Evolutionary conservation across 257 asterid genomes (phyloP).

Genomic region (Solanum lignicaule): DNA sequence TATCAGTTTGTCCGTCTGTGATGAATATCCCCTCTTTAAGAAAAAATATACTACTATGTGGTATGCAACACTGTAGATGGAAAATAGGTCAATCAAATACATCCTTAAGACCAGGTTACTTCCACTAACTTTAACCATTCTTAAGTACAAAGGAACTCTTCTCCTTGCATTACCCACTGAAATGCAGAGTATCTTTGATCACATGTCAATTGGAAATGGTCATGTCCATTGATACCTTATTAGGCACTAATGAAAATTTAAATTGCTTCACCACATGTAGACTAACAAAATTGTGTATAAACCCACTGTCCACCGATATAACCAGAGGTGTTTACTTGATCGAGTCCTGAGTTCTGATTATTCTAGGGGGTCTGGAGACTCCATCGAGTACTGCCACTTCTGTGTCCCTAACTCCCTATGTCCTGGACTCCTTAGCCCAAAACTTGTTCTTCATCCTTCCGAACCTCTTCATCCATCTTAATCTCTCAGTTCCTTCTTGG

Average conservation of each 20-base stretch:
- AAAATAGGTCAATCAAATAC: not conserved
- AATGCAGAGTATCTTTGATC: not conserved
- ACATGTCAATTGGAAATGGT: not conserved
- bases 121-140: not conserved
- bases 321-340: not conserved
- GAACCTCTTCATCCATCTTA: not conserved
- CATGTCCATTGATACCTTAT: not conserved
- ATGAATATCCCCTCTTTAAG: not conserved
- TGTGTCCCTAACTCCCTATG: not conserved
- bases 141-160: not conserved
- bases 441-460: not conserved
- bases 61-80: not conserved
- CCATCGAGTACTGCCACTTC: not conserved
- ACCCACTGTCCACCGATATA: not conserved
- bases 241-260: not conserved
- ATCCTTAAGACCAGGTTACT: not conserved
- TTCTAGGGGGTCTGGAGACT: not conserved
- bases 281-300: not conserved
- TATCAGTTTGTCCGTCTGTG: not conserved
- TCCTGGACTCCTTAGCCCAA: not conserved
- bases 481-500: not conserved
- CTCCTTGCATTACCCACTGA: not conserved
- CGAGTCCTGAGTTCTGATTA: not conserved
- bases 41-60: not conserved
- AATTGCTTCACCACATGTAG: not conserved